Evolutionary conservation across 2,329 filamentous ascomycete species (phyloP), one percentile per base, ranked within the genome.

Genomic region (Botrytis hyacinthi): DNA sequence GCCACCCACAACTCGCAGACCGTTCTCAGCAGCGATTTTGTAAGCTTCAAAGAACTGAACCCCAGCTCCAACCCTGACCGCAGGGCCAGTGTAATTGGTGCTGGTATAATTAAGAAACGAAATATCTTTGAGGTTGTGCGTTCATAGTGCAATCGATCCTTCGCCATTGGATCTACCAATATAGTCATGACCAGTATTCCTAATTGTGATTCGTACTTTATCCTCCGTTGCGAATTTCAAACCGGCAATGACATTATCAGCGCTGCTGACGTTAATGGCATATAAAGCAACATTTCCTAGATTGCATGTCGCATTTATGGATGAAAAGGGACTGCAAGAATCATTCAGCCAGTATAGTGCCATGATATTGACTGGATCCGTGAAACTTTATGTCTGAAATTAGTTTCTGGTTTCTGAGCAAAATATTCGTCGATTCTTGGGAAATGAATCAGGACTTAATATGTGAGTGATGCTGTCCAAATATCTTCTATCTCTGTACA

Each of bases 171-270:
- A 71, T 44, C 40, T 44, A 14, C 54, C 54, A 12, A 70, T 40
- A 16, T 70, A 60, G n/a, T 70, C 46, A 29, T 70, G 46, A 8
- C 67, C 67, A 59, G 67, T 60, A 10, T 70, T 70, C 14, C 60
- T 60, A 4, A 70, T 57, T 16, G 46, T 70, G 18, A 60, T 26
- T 59, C 44, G 67, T 29, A 70, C 1, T 2, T 70, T 70, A 10
- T 70, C 37, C 37, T 59, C 10, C 4, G 12, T 35, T 32, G 48
- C 48, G 26, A 70, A 70, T 40, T 60, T 60, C 46, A 40, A 62
- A 9, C 60, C 37, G 18, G 60, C 60, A 40, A 62, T 29, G 5
- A 62, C 26, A 2, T 62, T 26, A 62, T 42, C 10, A n/a, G 60
- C 22, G 14, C 60, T 40, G n/a, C 60, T 62, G 12, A n/a, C 60